Percentiles rank a stretch among this genome's conserved stretches.
Conservation (phyloP, 345 rosid species). For the Eucalyptus marginata region DNA sequence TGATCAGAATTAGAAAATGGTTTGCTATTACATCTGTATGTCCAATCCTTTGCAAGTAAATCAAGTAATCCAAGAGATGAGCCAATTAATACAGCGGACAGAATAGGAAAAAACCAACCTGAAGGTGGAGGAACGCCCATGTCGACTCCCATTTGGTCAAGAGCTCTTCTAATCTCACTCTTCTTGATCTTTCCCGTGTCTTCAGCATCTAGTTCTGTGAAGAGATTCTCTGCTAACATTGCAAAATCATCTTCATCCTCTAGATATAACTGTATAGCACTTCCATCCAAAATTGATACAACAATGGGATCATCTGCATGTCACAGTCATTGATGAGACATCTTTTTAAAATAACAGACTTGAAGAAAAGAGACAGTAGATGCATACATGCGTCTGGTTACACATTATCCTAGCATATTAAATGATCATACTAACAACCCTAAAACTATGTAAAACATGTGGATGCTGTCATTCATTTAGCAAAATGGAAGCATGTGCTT, state of each 20-base stretch:
- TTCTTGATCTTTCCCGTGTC: slow-evolving; percentile 79
- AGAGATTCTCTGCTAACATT: slow-evolving; percentile 81
- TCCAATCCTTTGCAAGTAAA: neutral
- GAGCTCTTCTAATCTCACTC: slow-evolving; percentile 44
- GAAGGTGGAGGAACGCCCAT: slow-evolving; percentile 85
- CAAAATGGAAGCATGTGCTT: neutral
- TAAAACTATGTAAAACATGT: neutral
- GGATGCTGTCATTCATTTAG: neutral
- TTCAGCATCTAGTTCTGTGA: slow-evolving; percentile 72
- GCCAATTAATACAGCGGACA: neutral
- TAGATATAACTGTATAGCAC: slow-evolving; percentile 32
- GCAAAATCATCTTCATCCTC: slow-evolving; percentile 97
- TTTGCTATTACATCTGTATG: neutral
- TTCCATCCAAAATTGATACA: slow-evolving; percentile 62
- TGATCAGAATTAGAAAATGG: neutral
- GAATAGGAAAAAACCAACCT: slow-evolving; percentile 19
- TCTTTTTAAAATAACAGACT: neutral
- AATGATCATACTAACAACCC: neutral
- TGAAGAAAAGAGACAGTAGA: neutral
- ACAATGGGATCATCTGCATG: slow-evolving; percentile 51
- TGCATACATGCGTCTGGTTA: neutral
- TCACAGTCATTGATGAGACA: neutral
- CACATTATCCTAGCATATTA: neutral
- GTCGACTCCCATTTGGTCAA: slow-evolving; percentile 66
- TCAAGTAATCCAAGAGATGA: neutral